A percentile compares a stretch with the other conserved stretches of the same genome.
These are phyloP conservation scores for Porphyrellus cyaneotinctus DNA, from an alignment of 768 basidiomycete species.

Conservation along the genomic window DNA sequence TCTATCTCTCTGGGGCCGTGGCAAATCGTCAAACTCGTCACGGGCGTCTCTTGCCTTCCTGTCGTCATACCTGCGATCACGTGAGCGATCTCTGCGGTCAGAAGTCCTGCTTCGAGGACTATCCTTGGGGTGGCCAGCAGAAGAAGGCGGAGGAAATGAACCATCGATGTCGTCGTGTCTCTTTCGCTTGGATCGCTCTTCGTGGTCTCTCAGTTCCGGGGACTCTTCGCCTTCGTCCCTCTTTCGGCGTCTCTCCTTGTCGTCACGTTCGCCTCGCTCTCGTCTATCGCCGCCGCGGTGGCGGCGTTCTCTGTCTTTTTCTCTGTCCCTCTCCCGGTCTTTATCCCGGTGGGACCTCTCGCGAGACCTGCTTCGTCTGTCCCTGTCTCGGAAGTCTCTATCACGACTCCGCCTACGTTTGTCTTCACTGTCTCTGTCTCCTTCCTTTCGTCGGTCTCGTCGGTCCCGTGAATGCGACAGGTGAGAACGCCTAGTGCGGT, in stretches of 20 bases:
- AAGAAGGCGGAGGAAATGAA: slow-evolving; percentile 36
- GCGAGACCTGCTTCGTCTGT: slow-evolving; percentile 45
- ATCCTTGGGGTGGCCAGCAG: slow-evolving; percentile 36
- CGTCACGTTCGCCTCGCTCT: slow-evolving; percentile 50
- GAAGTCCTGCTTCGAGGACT: slow-evolving; percentile 45
- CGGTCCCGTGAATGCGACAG: slow-evolving; percentile 64
- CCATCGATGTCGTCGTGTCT: slow-evolving; percentile 52
- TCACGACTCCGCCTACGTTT: slow-evolving; percentile 63
- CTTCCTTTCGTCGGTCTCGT: slow-evolving; percentile 42
- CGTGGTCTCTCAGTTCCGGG: slow-evolving; percentile 40
- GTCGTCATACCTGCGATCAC: slow-evolving; percentile 57
- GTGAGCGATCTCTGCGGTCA: slow-evolving; percentile 46
- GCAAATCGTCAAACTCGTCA: slow-evolving; percentile 61
- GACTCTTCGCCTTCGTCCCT: slow-evolving; percentile 59
- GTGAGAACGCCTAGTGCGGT: slow-evolving; percentile 67
- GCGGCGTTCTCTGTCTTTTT: slow-evolving; percentile 35
- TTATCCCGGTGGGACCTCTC: slow-evolving; percentile 44
- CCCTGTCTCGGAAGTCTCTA: slow-evolving; percentile 45
- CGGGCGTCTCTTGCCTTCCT: slow-evolving; percentile 42
- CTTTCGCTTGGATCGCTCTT: slow-evolving; percentile 65
- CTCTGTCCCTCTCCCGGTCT: slow-evolving; percentile 27
- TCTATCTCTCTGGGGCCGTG: slow-evolving; percentile 41
- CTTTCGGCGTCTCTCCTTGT: slow-evolving; percentile 59
- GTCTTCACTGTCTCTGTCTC: slow-evolving; percentile 53
- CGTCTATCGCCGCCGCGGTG: slow-evolving; percentile 47